These are phyloP conservation scores for Sonneratia caseolaris DNA, from an alignment of 345 rosid genomes.

Conservation along the genomic window DNA sequence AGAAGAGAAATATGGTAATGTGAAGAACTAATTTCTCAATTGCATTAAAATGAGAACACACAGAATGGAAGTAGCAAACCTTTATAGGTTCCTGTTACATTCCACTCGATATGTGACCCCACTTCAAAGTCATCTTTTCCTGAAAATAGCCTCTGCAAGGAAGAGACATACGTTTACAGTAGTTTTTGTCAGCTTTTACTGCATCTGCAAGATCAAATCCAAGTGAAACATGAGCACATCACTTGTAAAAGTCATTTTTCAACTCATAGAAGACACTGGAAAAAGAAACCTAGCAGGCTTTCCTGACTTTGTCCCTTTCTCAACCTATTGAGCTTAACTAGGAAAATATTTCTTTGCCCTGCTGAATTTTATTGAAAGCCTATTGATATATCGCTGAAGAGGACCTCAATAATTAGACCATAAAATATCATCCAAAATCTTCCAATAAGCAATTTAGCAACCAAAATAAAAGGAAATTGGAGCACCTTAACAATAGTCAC, in stretches of 20 bases:
- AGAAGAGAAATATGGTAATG: neutral
- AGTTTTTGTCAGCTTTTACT: neutral
- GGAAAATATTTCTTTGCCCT: neutral
- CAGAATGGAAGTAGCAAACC: conserved; percentile 34
- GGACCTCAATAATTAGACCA: neutral
- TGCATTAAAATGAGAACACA: neutral
- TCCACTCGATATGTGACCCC: conserved; percentile 78
- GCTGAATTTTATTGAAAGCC: neutral
- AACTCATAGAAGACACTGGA: neutral
- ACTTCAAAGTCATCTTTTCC: conserved; percentile 51
- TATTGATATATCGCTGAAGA: neutral
- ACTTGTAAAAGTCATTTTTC: neutral
- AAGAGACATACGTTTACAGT: conserved; percentile 5
- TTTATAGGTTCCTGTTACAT: conserved; percentile 94
- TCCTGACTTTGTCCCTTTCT: neutral
- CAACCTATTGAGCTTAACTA: neutral
- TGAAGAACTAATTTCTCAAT: neutral
- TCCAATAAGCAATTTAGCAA: neutral
- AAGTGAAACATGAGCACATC: neutral
- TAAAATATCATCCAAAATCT: neutral
- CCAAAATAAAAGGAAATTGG: neutral
- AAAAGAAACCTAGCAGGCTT: neutral
- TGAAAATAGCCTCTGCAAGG: conserved; percentile 70
- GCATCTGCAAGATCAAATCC: neutral
- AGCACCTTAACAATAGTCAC: neutral